Base-by-base conservation (phyloP, 192 early-diverging fungal species). In the Rhizophagus prolifer region DNA sequence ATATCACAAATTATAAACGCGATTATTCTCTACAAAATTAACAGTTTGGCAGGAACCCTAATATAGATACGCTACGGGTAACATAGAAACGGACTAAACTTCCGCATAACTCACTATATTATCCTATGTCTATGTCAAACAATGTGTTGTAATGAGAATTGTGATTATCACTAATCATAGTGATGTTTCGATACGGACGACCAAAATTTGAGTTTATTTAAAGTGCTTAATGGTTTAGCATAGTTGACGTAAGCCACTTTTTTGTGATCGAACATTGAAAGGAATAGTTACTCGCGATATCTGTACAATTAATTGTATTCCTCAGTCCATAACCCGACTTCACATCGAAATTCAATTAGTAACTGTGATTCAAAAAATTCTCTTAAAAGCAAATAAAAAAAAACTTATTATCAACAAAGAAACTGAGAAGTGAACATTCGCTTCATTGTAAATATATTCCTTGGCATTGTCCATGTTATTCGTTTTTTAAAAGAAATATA, bases 171-270 rank as follows among this genome's bases (percentile, higher is more conserved):
- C 4, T 44, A 12, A 44, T 12, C 41, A 44, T 44, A 44, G 41
- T 44, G 41, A 44, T 44, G 41, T 44, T 44, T 44, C 41, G 41
- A 41, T 41, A 9, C 1, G 38, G 8, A 41, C 9, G 38, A 44
- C 41, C 41, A 44, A 44, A 44, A 44, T 38, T 38, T 38, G 36
- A 38, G 36, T 38, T 38, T 38, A 38, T 38, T 38, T 38, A 38
- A 31, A 31, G 36, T 38, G 36, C 36, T 38, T 38, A 38, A 38
- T 60, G 13, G n/a, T 61, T n/a, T 26, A 61, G 10, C 60, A 25
- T n/a, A 25, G 60, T 61, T 61, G 60, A 61, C 60, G 60, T 61
- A 61, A 61, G 60, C 60, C 60, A 61, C 60, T 61, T 9, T 23
- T 60, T 44, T 44, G 41, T 44, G 60, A 61, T 61, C 60, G 60